These are phyloP conservation scores for Parastagonospora nodorum DNA, from an alignment of 2,329 filamentous ascomycete species.

Conservation along the genomic window DNA sequence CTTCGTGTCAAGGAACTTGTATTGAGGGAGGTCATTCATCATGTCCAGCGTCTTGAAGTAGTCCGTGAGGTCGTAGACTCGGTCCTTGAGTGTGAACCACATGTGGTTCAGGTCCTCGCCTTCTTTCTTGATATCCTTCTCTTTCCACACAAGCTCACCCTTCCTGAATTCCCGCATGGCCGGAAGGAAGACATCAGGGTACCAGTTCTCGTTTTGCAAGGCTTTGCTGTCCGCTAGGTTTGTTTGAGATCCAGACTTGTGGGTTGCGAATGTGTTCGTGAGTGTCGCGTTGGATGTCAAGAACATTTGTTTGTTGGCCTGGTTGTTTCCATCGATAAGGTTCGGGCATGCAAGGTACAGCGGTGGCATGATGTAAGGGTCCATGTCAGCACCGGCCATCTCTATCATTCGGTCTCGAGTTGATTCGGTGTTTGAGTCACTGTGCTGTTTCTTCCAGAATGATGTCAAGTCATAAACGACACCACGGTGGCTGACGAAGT, in stretches of 20 bases:
- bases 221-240: slow-evolving; percentile 58
- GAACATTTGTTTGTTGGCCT: slow-evolving; percentile 54
- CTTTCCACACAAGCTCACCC: slow-evolving; percentile 78
- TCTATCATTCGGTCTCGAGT: slow-evolving; percentile 70
- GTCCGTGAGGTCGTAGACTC: slow-evolving; percentile 87
- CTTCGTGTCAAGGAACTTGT: slow-evolving; percentile 73
- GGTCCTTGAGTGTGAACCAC: slow-evolving; percentile 79
- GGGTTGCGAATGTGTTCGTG: slow-evolving; percentile 61
- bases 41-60: slow-evolving; percentile 79
- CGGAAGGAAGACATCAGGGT: slow-evolving; percentile 72
- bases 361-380: slow-evolving; percentile 84
- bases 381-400: slow-evolving; percentile 78
- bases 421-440: slow-evolving; percentile 69
- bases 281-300: slow-evolving; percentile 70
- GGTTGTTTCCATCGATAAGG: slow-evolving; percentile 59
- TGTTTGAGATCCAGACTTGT: slow-evolving; percentile 70
- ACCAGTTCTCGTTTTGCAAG: slow-evolving; percentile 75
- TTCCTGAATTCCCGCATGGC: slow-evolving; percentile 86
- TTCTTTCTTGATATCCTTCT: slow-evolving; percentile 63
- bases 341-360: slow-evolving; percentile 75
- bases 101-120: slow-evolving; percentile 70
- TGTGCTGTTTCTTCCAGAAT: slow-evolving; percentile 86
- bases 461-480: slow-evolving; percentile 90
- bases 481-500: slow-evolving; percentile 85
- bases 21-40: slow-evolving; percentile 61